Percentiles rank a stretch among this genome's conserved stretches.
phyloP scores from a whole-genome alignment of 495 filamentous ascomycete genomes.

The Tuber indicum region DNA sequence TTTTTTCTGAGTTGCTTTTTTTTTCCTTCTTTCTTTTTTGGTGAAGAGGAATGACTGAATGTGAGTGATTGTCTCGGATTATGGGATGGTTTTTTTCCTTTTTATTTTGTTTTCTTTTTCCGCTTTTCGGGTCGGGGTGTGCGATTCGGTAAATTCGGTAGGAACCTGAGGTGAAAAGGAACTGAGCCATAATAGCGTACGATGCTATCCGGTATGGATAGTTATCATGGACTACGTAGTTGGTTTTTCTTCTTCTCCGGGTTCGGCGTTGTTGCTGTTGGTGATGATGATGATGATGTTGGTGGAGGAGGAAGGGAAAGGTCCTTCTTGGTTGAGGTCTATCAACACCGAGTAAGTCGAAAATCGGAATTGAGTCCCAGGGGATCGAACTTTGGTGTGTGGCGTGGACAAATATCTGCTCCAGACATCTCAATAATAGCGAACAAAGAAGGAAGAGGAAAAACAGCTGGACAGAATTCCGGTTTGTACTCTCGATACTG shows the following conservation, averaged over 20 bases:
- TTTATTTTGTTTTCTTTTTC: conserved; percentile 27
- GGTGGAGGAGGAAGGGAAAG: not conserved
- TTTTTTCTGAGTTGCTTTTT: not conserved
- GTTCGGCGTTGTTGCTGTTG: conserved; percentile 17
- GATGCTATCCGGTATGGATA: not conserved
- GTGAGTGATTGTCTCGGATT: not conserved
- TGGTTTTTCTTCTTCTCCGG: conserved; percentile 28
- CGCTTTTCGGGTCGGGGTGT: conserved; percentile 1
- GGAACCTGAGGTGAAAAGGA: not conserved
- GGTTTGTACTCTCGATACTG: not conserved
- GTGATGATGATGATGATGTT: not conserved
- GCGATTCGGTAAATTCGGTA: not conserved
- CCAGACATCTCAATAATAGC: not conserved
- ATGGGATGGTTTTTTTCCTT: conserved; percentile 3
- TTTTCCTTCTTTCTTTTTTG: not conserved
- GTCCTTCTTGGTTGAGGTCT: not conserved
- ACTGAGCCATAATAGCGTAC: not conserved
- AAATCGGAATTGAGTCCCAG: not conserved
- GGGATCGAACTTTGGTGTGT: not conserved
- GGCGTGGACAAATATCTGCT: not conserved
- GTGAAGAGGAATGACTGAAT: not conserved
- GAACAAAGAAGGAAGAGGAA: not conserved
- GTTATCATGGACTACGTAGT: conserved; percentile 10
- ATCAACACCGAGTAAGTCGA: not conserved
- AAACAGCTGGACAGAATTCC: not conserved